Evolutionary conservation across 495 filamentous ascomycete species (phyloP), one percentile per base, ranked within the genome.

Genomic region (Hyaloscypha hepaticicola): DNA sequence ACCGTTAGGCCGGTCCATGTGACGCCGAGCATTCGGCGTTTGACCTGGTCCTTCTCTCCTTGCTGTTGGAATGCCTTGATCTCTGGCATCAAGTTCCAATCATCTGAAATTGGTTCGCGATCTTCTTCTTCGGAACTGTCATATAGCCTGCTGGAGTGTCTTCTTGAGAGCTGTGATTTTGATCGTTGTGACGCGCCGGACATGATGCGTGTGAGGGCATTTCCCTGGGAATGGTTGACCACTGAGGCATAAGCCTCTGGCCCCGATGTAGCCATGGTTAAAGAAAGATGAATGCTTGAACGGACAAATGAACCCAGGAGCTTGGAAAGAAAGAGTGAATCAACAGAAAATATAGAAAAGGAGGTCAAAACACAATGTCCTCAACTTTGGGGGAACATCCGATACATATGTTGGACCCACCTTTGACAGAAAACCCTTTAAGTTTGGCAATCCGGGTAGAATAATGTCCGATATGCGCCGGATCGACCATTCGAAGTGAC

Each of bases 1-100:
- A 91, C 88, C 0, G 83, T 88, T 14, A 89, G 70, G 58, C 83
- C 77, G 63, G 77, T 85, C 83, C 84, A 88, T 16, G 83, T 79
- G 33, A 88, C 79, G 28, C 86, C 85, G 4, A 82, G 73, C 68
- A 83, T 79, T 34, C 83, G 75, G 2, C 78, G 78, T 63, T 80
- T 82, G 63, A 81, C 73, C 0, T 79, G 77, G 1, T 79, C 80
- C 16, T 72, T 75, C 33, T 78, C 63, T n/a, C 79, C 79, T 1
- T 80, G 80, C 16, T 79, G 72, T 11, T 77, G 68, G 53, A 77
- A 70, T n/a, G 72, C 69, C 57, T 77, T 75, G 58, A 84, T 72
- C 65, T 79, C 76, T 22, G 76, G 72, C 63, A 82, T 76, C 55
- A 86, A 59, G n/a, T 66, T 67, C 78, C 79, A 84, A 59, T 77